These are phyloP conservation scores for Aureobasidium zeae DNA, from an alignment of 2,329 filamentous ascomycete genomes.

Conservation along the genomic window DNA sequence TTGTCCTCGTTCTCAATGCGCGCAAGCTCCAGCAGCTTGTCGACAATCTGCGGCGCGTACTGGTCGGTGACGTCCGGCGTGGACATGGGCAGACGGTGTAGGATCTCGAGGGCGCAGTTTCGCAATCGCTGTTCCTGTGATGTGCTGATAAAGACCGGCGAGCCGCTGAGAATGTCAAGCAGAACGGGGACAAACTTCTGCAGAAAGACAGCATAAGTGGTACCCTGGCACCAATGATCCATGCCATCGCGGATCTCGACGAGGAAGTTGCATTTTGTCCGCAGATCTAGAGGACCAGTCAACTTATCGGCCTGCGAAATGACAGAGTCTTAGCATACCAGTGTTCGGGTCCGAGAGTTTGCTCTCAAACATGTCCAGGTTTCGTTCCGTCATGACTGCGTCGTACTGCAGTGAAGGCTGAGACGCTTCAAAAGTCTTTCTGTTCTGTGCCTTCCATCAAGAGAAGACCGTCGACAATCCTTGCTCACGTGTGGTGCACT, in stretches of 20 bases:
- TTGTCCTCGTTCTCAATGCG: constrained; percentile 96
- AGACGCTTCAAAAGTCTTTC: background rate
- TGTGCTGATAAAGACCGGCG: constrained; percentile 83
- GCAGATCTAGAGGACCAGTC: constrained; percentile 5
- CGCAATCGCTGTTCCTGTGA: constrained; percentile 90
- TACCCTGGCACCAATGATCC: constrained; percentile 73
- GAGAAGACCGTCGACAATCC: background rate
- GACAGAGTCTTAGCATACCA: constrained; percentile 1
- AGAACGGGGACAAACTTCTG: constrained; percentile 85
- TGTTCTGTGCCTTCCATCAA: constrained; percentile 11
- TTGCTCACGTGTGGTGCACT: background rate
- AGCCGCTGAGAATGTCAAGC: constrained; percentile 71
- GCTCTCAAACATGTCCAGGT: constrained; percentile 38
- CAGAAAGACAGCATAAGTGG: constrained; percentile 71
- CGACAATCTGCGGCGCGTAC: constrained; percentile 80
- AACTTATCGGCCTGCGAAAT: background rate
- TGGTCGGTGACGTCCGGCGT: constrained; percentile 75
- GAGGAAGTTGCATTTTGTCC: constrained; percentile 68
- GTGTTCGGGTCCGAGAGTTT: constrained; percentile 37
- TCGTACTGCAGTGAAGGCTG: constrained; percentile 3
- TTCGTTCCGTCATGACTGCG: constrained; percentile 31
- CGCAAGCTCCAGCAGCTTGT: constrained; percentile 80
- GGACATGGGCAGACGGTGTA: constrained; percentile 72
- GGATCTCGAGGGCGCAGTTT: constrained; percentile 86
- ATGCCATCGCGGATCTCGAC: constrained; percentile 82